phyloP scores from a whole-genome alignment of 2,329 filamentous ascomycete genomes.

The Aureobasidium sp. region DNA sequence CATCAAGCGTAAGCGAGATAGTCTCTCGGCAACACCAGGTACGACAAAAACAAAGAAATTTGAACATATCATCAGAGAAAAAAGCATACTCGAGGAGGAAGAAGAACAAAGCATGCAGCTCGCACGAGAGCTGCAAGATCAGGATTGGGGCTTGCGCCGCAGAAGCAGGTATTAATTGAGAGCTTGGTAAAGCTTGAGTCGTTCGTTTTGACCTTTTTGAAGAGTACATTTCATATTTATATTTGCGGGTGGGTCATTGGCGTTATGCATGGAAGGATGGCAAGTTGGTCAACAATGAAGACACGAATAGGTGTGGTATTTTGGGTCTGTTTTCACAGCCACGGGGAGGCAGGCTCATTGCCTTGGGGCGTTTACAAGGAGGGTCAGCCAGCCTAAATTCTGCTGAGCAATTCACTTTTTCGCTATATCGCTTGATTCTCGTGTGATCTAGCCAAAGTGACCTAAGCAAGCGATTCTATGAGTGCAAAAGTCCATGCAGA shows the following conservation, averaged over 20 bases:
- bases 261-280: background rate
- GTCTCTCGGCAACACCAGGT: slow-evolving; percentile 25
- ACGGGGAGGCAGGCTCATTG: background rate
- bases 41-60: slow-evolving; percentile 21
- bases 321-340: background rate
- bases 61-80: slow-evolving; percentile 21
- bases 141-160: slow-evolving; percentile 14
- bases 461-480: no score
- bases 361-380: background rate
- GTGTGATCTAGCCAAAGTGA: no score
- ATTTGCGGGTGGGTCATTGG: background rate
- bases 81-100: slow-evolving; percentile 14
- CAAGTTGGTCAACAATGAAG: background rate
- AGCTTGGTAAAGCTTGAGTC: background rate
- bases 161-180: slow-evolving; percentile 2
- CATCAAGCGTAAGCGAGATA: slow-evolving; percentile 23
- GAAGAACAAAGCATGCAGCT: slow-evolving; percentile 25
- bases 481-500: no score
- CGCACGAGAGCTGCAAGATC: slow-evolving; percentile 24
- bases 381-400: background rate
- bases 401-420: background rate
- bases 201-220: background rate
- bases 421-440: no score
- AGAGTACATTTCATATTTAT: background rate
- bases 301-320: background rate